A percentile compares a stretch with the other conserved stretches of the same genome.
These are phyloP conservation scores for Chlamydomonas incerta DNA, from an alignment of 139 green algal genomes.

Conservation along the genomic window DNA sequence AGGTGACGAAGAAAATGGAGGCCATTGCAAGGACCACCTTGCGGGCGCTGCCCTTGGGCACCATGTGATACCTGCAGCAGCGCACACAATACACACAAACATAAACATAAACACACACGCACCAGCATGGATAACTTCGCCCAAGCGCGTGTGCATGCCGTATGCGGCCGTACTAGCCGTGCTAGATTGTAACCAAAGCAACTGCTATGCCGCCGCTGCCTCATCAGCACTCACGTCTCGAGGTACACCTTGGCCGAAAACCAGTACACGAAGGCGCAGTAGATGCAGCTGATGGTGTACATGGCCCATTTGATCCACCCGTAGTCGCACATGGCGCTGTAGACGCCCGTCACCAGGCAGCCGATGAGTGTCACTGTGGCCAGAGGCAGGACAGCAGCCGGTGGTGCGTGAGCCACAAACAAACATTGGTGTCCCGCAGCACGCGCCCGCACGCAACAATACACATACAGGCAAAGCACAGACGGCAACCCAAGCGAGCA, in stretches of 20 bases:
- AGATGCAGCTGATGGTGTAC: not conserved
- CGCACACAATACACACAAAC: too few species aligned
- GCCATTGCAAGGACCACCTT: constrained; percentile 56
- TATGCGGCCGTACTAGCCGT: too few species aligned
- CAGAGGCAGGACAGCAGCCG: not conserved
- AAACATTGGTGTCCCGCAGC: too few species aligned
- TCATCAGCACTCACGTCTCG: constrained; percentile 31
- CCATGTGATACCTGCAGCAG: constrained; percentile 51
- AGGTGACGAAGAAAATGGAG: constrained; percentile 59
- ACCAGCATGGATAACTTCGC: too few species aligned
- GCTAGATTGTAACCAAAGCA: too few species aligned
- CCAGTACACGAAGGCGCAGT: not conserved
- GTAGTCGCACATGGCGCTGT: not conserved
- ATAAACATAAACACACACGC: too few species aligned
- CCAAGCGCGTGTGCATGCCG: too few species aligned
- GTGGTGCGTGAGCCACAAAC: too few species aligned
- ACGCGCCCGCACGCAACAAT: too few species aligned
- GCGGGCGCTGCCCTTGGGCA: constrained; percentile 66
- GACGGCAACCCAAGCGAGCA: too few species aligned
- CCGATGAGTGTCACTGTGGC: not conserved
- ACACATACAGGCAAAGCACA: too few species aligned
- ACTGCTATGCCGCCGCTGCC: too few species aligned
- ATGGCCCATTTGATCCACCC: not conserved
- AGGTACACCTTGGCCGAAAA: constrained; percentile 52
- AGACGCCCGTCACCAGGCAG: not conserved